phyloP scores from a whole-genome alignment of 108 stramenopile species.

The Nitzschia inconspicua region DNA sequence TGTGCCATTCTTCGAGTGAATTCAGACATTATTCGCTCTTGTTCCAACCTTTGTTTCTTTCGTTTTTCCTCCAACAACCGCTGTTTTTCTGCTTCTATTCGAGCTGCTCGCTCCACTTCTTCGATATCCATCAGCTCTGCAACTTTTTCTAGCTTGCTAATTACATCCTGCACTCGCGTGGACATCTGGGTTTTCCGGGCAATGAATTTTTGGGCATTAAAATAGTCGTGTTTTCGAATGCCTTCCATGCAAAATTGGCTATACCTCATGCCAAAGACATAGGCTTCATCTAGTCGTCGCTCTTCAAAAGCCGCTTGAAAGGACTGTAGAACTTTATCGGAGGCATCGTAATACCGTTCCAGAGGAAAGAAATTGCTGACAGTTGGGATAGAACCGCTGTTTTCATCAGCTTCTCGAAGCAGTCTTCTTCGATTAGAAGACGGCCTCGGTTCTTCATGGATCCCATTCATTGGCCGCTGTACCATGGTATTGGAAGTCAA shows the following conservation, averaged over 20 bases:
- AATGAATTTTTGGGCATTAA: constrained; percentile 33
- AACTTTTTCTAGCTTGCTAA: constrained; percentile 62
- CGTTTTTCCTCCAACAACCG: constrained; percentile 39
- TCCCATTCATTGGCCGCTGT: too few relatives aligned
- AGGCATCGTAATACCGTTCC: constrained; percentile 68
- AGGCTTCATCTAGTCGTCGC: constrained; percentile 66
- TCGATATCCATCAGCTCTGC: constrained; percentile 72
- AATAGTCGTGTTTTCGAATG: constrained; percentile 76
- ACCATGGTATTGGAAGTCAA: too few relatives aligned
- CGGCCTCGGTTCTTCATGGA: too few relatives aligned
- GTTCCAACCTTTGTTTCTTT: constrained; percentile 30
- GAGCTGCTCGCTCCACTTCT: constrained; percentile 45
- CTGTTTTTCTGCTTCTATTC: constrained; percentile 37
- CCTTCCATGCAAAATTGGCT: constrained; percentile 63
- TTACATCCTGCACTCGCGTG: constrained; percentile 53
- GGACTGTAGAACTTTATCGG: constrained; percentile 53
- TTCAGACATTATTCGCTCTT: constrained; percentile 18
- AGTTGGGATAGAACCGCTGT: constrained; percentile 15
- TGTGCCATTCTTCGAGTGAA: constrained; percentile 10
- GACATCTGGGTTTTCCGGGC: constrained; percentile 36
- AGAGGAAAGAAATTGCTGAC: constrained; percentile 77
- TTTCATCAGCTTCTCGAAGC: constrained; percentile 22
- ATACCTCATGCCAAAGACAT: constrained; percentile 76
- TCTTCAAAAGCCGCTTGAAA: constrained; percentile 34
- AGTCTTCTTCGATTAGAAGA: constrained; percentile 23